Percentiles rank a stretch among this genome's conserved stretches.
Evolutionary conservation across 2,329 filamentous ascomycete genomes (phyloP).

Genomic region (Fusarium nelsonii): DNA sequence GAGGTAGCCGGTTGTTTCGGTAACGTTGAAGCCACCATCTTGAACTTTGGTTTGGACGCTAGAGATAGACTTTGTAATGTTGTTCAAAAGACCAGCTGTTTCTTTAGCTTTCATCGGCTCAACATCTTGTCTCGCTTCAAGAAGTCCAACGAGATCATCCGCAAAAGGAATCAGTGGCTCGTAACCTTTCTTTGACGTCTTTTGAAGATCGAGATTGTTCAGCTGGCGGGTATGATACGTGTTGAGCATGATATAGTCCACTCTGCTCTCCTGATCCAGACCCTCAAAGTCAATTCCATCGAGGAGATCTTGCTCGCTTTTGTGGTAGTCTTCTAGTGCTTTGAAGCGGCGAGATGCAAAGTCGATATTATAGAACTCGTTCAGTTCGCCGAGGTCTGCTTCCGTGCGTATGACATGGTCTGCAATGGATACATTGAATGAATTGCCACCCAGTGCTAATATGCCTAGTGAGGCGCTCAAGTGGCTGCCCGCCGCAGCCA

Average conservation of each 20-base stretch:
- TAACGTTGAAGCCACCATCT: constrained; percentile 23
- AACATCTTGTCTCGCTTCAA: constrained; percentile 34
- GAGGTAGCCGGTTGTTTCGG: constrained; percentile 27
- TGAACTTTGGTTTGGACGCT: constrained; percentile 23
- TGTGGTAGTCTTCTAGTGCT: constrained; percentile 20
- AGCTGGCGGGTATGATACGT: constrained; percentile 29
- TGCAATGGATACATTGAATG: constrained; percentile 27
- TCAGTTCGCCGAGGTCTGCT: constrained; percentile 27
- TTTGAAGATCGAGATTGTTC: constrained; percentile 29
- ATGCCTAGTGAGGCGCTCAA: constrained; percentile 3
- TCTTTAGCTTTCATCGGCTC: constrained; percentile 33
- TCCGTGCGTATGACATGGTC: constrained; percentile 35
- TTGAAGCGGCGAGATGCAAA: constrained; percentile 17
- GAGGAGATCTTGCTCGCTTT: constrained; percentile 19
- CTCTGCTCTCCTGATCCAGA: constrained; percentile 33
- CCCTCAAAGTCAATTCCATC: constrained; percentile 19
- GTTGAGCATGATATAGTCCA: constrained; percentile 36
- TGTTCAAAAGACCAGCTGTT: constrained; percentile 15
- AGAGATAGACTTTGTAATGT: constrained; percentile 27
- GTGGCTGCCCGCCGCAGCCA: neutral
- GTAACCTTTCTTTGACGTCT: constrained; percentile 8
- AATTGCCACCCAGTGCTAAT: neutral
- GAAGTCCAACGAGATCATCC: constrained; percentile 15
- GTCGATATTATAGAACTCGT: constrained; percentile 30
- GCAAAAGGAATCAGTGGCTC: constrained; percentile 1